Evolutionary conservation across 1,284 basidiomycete species (phyloP), one percentile per base, ranked within the genome.

Genomic region (Ganoderma sinense): DNA sequence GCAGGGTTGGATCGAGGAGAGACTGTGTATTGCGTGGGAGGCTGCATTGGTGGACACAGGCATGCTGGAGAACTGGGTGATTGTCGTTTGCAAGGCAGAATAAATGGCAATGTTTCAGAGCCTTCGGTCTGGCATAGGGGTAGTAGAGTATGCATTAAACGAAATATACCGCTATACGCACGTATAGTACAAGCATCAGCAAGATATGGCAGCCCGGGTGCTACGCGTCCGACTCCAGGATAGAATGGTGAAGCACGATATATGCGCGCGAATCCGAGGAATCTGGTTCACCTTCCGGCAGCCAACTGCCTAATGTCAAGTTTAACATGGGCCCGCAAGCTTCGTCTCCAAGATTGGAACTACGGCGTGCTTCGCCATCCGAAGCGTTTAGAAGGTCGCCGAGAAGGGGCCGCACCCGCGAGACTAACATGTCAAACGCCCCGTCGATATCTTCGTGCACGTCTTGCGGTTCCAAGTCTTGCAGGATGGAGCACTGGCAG

Each of bases 21-120:
- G 84, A 69, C 79, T 89, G 20, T 78, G 84, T 71, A 68, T 86
- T 26, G 80, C 80, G 31, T 88, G 89, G 82, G 89, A 91, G 75
- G 85, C 84, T 11, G 86, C 83, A 0, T 79, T 89, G 48, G 75
- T 89, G 23, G 77, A 77, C 59, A 81, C 79, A 7, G 79, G 80
- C 20, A 71, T 80, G 72, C 63, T 85, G 62, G 80, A 81, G 65
- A 76, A 79, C 45, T 85, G 84, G 84, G 77, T 75, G 31, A 67
- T 81, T 16, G 70, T 76, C 8, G 81, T 78, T 29, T 61, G 67
- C 11, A 75, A 71, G 55, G 60, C 45, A 13, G 62, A 65, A 26
- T 62, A 39, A 65, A 23, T 1, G 10, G 5, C n/a, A 41, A n/a
- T 10, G 10, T 55, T 16, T 20, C n/a, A 29, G 8, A 14, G 4